Conservation (phyloP, 1,284 basidiomycete species). For the Puccinia horiana region DNA sequence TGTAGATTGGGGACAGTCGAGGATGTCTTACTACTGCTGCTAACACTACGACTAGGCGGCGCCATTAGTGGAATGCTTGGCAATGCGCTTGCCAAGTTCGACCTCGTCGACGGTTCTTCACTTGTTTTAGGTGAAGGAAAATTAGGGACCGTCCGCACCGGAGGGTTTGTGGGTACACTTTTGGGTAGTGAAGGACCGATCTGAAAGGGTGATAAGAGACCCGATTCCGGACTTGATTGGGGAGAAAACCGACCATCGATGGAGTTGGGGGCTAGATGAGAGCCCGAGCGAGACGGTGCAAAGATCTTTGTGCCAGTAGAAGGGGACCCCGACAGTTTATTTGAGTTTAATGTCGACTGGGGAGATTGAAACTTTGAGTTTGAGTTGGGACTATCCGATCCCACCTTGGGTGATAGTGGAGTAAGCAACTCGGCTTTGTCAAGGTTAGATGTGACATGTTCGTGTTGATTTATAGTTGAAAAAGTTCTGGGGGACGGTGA, state of each 20-base stretch:
- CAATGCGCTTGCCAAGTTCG: not conserved
- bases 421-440: not conserved
- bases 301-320: not conserved
- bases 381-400: not conserved
- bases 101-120: not conserved
- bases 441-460: not conserved
- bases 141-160: conserved; percentile 6
- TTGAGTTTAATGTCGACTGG: not conserved
- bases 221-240: conserved; percentile 12
- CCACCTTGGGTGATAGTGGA: not conserved
- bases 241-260: conserved; percentile 3
- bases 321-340: not conserved
- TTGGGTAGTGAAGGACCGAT: conserved; percentile 8
- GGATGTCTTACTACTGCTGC: not conserved
- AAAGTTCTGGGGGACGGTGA: not conserved
- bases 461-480: not conserved
- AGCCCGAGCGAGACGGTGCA: not conserved
- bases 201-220: conserved; percentile 21
- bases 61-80: not conserved
- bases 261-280: conserved; percentile 1
- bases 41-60: not conserved
- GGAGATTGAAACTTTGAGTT: not conserved
- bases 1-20: not conserved
- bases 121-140: not conserved
- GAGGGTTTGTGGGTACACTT: not conserved